Evolutionary conservation across 1,139 yeast genomes (phyloP).

Genomic region (Taphrina deformans): DNA sequence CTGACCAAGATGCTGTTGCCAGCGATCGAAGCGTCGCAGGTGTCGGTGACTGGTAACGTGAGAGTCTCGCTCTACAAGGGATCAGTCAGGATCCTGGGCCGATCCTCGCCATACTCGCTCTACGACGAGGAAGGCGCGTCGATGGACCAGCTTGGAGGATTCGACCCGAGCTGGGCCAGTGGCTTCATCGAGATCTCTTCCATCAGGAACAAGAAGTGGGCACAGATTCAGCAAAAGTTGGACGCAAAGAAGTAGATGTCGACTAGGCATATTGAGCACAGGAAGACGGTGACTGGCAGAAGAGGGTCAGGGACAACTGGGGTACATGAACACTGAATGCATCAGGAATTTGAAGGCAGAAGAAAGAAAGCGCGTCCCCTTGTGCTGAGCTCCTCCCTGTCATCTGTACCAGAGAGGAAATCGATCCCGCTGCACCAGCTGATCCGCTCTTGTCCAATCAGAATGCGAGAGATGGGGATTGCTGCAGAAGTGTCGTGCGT

Average conservation of each 20-base stretch:
- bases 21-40: slow-evolving; percentile 91
- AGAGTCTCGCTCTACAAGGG: slow-evolving; percentile 96
- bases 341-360: slow-evolving; percentile 1
- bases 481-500: background rate
- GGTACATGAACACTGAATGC: slow-evolving; percentile 1
- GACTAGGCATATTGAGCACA: background rate
- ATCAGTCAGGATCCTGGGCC: slow-evolving; percentile 75
- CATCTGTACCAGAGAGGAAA: no score
- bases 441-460: background rate
- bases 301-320: background rate
- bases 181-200: slow-evolving; percentile 98
- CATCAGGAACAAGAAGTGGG: slow-evolving; percentile 95
- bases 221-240: slow-evolving; percentile 86
- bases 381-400: no score
- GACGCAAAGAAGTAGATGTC: slow-evolving; percentile 54
- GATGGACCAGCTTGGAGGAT: slow-evolving; percentile 98
- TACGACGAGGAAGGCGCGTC: slow-evolving; percentile 98
- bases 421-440: no score
- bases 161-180: slow-evolving; percentile 93
- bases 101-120: slow-evolving; percentile 93
- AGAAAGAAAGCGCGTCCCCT: no score
- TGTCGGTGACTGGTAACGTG: slow-evolving; percentile 92
- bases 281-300: background rate
- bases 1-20: slow-evolving; percentile 95
- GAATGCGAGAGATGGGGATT: background rate